Evolutionary conservation across 768 basidiomycete genomes (phyloP), one percentile per base, ranked within the genome.

Genomic region (Mycena filopes): DNA sequence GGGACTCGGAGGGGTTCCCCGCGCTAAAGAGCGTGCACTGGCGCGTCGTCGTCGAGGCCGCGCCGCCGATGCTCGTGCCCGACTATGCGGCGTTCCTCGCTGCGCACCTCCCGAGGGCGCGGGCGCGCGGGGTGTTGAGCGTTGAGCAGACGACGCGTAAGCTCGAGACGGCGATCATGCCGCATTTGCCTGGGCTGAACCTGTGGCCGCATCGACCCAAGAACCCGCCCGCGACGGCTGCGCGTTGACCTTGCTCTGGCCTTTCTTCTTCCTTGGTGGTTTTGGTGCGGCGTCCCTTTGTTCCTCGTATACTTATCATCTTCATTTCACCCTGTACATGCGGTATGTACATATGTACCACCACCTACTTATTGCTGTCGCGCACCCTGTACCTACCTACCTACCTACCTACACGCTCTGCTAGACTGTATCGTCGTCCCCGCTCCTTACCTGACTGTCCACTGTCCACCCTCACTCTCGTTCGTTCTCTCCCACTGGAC

Each of bases 201-300:
- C 53, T 60, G 33, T 66, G 50, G 49, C 65, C 65, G n/a, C 63
- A 64, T 45, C 63, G 63, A 21, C 10, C 18, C n/a, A 49, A 49
- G 47, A 21, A 45, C 41, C 7, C 13, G 31, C 31, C 31, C 7
- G 31, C 12, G 31, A 5, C 31, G 12, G 7, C 31, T 11, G 18
- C 28, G 25, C 28, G 26, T 8, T 18, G 48, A 33, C 2, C 15
- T 50, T 3, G 11, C 28, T 16, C 13, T 28, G 7, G 7, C 28
- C 4, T 28, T 50, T 15, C 28, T 11, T 46, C n/a, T 25, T 46
- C 23, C 4, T 25, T n/a, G 3, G 21, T 46, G 7, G 45, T 23
- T 9, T 21, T 46, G 9, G 9, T 23, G 6, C 21, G 3, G 31
- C 31, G 31, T 33, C 31, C 31, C 31, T 33, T 5, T 33, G 31